Percentiles rank a stretch among this genome's conserved stretches.
phyloP scores from a whole-genome alignment of 495 filamentous ascomycete species.

The Mycothermus thermophilus region DNA sequence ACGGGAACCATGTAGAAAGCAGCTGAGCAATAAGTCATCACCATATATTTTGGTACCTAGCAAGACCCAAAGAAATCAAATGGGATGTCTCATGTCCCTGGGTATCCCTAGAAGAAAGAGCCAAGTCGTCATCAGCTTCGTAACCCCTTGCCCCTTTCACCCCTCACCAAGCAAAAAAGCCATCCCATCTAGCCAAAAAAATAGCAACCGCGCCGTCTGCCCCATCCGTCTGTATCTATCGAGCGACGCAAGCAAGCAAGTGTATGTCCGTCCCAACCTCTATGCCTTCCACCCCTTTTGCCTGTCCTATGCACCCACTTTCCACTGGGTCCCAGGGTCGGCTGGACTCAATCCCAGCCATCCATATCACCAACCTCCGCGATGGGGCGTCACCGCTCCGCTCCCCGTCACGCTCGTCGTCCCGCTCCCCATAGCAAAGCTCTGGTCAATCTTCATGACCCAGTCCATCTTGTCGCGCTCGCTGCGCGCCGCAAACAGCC shows the following conservation, averaged over 20 bases:
- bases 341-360: background rate
- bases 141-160: background rate
- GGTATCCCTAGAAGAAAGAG: constrained; percentile 6
- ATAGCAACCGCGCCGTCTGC: too few species aligned
- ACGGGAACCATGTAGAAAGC: too few species aligned
- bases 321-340: too few species aligned
- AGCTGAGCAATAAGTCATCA: too few species aligned
- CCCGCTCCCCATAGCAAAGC: constrained; percentile 18
- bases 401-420: constrained; percentile 6
- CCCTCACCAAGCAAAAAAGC: too few species aligned
- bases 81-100: constrained; percentile 2
- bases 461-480: constrained; percentile 88
- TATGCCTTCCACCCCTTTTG: too few species aligned
- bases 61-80: background rate
- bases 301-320: too few species aligned
- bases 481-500: constrained; percentile 76
- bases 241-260: too few species aligned
- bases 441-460: constrained; percentile 68
- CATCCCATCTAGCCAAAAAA: too few species aligned
- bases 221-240: too few species aligned
- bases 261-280: too few species aligned
- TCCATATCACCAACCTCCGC: background rate
- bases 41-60: too few species aligned
- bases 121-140: background rate
- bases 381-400: constrained; percentile 7